These are phyloP conservation scores for Aegilops bicornis DNA, from an alignment of 176 grass and related monocot genomes.

Conservation along the genomic window DNA sequence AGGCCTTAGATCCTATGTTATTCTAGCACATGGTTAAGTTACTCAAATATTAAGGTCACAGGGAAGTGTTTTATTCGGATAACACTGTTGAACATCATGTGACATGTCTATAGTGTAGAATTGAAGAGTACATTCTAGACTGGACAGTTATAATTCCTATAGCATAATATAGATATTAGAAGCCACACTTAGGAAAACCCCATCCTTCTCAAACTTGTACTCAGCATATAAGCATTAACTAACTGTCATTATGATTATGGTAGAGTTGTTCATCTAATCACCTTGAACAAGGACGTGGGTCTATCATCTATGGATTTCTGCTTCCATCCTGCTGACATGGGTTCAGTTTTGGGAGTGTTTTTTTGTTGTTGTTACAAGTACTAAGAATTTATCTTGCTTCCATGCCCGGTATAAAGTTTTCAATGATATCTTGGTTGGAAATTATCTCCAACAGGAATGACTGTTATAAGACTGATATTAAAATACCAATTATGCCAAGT, in stretches of 20 bases:
- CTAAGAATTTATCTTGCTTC: conserved; percentile 1
- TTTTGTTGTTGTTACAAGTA: neutral
- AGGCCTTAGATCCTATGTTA: neutral
- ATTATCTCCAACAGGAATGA: neutral
- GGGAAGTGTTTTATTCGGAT: neutral
- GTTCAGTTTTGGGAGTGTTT: neutral
- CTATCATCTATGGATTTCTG: neutral
- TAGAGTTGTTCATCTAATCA: neutral
- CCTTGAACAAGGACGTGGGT: neutral
- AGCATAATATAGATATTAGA: neutral
- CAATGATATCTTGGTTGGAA: neutral
- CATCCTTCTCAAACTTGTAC: neutral
- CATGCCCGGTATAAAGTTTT: neutral
- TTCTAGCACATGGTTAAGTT: neutral
- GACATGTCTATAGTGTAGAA: neutral
- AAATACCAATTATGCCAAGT: neutral
- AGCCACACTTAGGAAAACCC: neutral
- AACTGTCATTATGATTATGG: neutral
- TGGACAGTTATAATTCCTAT: neutral
- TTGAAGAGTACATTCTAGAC: neutral
- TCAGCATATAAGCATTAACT: neutral
- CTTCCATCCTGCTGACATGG: neutral
- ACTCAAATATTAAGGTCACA: neutral
- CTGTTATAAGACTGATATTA: neutral
- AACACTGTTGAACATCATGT: neutral